Evolutionary conservation across 2,329 filamentous ascomycete species (phyloP).

Genomic region (Arthroderma sp.): DNA sequence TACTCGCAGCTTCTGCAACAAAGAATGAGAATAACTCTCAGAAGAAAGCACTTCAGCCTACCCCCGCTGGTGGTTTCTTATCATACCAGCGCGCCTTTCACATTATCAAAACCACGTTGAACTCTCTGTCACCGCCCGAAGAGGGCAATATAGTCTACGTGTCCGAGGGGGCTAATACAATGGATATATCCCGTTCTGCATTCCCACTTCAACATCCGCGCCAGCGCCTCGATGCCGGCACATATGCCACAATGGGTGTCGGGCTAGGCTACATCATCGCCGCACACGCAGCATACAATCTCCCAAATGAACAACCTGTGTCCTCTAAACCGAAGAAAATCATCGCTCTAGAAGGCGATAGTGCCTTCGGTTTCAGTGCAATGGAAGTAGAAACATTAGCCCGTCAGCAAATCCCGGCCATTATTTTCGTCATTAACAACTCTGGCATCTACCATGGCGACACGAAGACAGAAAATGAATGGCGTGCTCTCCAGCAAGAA

Average conservation of each 20-base stretch:
- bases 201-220: constrained; percentile 43
- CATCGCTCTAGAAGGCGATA: constrained; percentile 44
- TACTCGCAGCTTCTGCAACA: constrained; percentile 19
- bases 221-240: constrained; percentile 44
- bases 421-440: constrained; percentile 46
- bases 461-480: constrained; percentile 27
- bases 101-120: constrained; percentile 38
- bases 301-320: constrained; percentile 21
- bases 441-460: constrained; percentile 39
- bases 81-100: constrained; percentile 40
- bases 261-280: constrained; percentile 46
- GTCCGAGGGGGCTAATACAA: constrained; percentile 47
- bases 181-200: constrained; percentile 46
- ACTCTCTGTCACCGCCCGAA: constrained; percentile 32
- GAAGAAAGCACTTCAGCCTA: constrained; percentile 29
- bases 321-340: constrained; percentile 36
- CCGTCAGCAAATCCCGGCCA: constrained; percentile 40
- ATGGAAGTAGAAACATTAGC: constrained; percentile 47
- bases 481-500: constrained; percentile 32
- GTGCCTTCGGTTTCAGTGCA: constrained; percentile 42
- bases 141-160: constrained; percentile 41
- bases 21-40: constrained; percentile 38
- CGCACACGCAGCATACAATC: constrained; percentile 43
- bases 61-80: constrained; percentile 26
- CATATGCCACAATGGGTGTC: constrained; percentile 48